Evolutionary conservation across 108 stramenopile genomes (phyloP).

Genomic region (Cyclostephanos tholiformis): DNA sequence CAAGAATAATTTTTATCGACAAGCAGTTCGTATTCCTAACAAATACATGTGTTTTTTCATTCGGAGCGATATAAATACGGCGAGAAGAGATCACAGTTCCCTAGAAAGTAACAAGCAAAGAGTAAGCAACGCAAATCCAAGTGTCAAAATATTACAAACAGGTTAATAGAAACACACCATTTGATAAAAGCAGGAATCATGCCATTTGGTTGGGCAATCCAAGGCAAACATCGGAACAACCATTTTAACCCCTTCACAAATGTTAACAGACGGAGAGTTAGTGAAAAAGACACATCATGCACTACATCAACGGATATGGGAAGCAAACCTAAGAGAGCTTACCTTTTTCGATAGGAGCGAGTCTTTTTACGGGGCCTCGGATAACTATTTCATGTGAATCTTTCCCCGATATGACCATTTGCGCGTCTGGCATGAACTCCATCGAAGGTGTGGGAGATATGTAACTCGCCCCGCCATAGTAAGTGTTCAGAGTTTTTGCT

Average conservation of each 20-base stretch:
- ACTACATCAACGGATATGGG: background rate
- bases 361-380: background rate
- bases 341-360: conserved; percentile 42
- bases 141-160: background rate
- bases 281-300: background rate
- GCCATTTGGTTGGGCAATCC: conserved; percentile 21
- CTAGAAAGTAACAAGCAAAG: conserved; percentile 1
- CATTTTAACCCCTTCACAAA: conserved; percentile 74
- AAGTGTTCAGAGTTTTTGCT: conserved; percentile 14
- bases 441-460: background rate
- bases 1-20: conserved; percentile 72
- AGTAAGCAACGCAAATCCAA: background rate
- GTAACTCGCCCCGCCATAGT: conserved; percentile 7
- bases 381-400: background rate
- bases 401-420: background rate
- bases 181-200: conserved; percentile 51
- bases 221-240: conserved; percentile 79
- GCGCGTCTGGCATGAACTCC: background rate
- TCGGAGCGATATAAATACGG: conserved; percentile 51
- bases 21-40: conserved; percentile 66
- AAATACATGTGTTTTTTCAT: conserved; percentile 15
- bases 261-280: conserved; percentile 5
- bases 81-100: conserved; percentile 74
- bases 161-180: conserved; percentile 49
- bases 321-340: conserved; percentile 6